Conservation (phyloP, 1,284 basidiomycete genomes). For the Moesziomyces sp. region DNA sequence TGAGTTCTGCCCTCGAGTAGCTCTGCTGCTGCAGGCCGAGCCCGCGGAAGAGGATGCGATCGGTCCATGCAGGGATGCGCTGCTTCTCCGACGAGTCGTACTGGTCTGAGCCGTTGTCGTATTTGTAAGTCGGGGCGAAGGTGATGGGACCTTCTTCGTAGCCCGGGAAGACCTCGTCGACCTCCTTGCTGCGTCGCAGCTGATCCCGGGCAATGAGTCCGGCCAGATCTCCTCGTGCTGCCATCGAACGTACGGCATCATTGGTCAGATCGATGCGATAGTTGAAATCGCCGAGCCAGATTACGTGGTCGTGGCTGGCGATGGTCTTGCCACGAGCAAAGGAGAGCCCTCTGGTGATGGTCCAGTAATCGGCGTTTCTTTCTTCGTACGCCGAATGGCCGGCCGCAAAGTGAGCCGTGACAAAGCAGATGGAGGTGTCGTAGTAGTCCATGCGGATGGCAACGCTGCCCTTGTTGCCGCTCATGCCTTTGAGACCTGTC, state of each 20-base stretch:
- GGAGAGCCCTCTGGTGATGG: constrained; percentile 82
- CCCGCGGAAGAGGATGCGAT: constrained; percentile 77
- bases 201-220: constrained; percentile 80
- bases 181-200: constrained; percentile 41
- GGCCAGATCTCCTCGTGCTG: constrained; percentile 74
- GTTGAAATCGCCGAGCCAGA: constrained; percentile 95
- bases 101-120: constrained; percentile 78
- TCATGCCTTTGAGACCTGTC: constrained; percentile 96
- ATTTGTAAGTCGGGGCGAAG: constrained; percentile 90
- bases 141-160: constrained; percentile 88
- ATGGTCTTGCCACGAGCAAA: constrained; percentile 91
- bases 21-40: constrained; percentile 51
- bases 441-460: constrained; percentile 90
- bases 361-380: constrained; percentile 90
- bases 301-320: constrained; percentile 83
- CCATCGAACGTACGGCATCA: constrained; percentile 75
- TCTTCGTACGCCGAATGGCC: constrained; percentile 90
- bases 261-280: constrained; percentile 91
- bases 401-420: constrained; percentile 94
- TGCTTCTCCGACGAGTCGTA: constrained; percentile 98
- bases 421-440: constrained; percentile 91
- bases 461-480: constrained; percentile 89
- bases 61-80: constrained; percentile 92
- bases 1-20: constrained; percentile 79
- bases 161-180: constrained; percentile 76